Evolutionary conservation across 805 yeast genomes (phyloP), one percentile per base, ranked within the genome.

Genomic region (Metschnikowia henanensis): DNA sequence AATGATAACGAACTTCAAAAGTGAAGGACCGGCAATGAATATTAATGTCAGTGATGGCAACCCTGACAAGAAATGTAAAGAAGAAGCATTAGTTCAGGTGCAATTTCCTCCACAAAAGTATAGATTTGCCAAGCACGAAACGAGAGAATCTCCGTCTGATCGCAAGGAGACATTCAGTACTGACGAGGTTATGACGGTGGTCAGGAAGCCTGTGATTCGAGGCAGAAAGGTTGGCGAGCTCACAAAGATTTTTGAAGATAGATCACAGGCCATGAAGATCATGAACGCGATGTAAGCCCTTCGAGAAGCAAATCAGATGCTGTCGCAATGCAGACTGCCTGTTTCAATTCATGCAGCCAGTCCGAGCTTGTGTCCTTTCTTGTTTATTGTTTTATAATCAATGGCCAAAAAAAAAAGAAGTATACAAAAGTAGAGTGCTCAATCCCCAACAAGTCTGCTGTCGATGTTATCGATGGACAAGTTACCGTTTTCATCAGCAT

Each of bases 181-280:
- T 38, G 20, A 28, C n/a, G 23, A 35, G 12, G 26, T 41, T 5
- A 21, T 21, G 21, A 37, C 28, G 4, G 33, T 33, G 10, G 45
- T 42, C 6, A 62, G 60, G 36, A 62, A 61, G 43, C 75, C 75
- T 5, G 79, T 79, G 6, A 68, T 76, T 10, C 58, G 81, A 15
- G 82, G 80, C 10, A 69, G 77, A 40, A 79, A 78, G 60, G 88
- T 83, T 1, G 77, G 81, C 10, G 81, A 77, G 55, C 64, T 83
- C 46, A 84, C 88, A 2, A 75, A 73, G 45, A 60, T 83, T 30
- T 83, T 79, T 51, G 90, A 83, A 56, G 87, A 83, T 56, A 66
- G 84, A 50, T 58, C 67, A 4, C 64, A 69, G 43, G 76, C 73
- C 2, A 53, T 69, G 37, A 72, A 69, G 42, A 52, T 71, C 9